Percentiles rank a stretch among this genome's conserved stretches.
Evolutionary conservation across 2,329 filamentous ascomycete species (phyloP).

Genomic region (Boeremia exigua): DNA sequence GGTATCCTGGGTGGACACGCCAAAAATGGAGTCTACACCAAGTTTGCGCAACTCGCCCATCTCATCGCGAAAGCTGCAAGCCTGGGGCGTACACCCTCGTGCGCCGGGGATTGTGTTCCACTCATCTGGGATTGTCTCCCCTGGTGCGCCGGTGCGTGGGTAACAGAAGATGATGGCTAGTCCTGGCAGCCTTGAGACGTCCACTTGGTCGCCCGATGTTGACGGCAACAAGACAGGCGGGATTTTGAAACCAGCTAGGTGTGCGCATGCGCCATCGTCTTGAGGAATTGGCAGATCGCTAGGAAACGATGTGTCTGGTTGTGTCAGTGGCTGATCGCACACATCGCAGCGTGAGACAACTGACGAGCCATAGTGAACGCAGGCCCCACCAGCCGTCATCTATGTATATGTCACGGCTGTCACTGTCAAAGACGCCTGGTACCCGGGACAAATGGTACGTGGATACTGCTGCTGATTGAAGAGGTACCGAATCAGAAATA

Average conservation of each 20-base stretch:
- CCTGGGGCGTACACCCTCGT: conserved; percentile 52
- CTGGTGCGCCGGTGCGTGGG: conserved; percentile 49
- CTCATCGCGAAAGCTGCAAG: conserved; percentile 52
- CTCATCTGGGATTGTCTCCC: conserved; percentile 49
- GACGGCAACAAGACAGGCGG: conserved; percentile 44
- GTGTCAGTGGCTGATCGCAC: conserved; percentile 20
- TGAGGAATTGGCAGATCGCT: conserved; percentile 46
- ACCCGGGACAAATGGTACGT: neutral
- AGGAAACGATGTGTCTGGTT: conserved; percentile 38
- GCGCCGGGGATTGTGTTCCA: conserved; percentile 55
- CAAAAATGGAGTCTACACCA: conserved; percentile 44
- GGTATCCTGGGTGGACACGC: conserved; percentile 50
- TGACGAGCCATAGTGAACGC: conserved; percentile 27
- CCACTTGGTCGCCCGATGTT: conserved; percentile 36
- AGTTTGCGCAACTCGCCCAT: conserved; percentile 22
- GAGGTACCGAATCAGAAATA: neutral
- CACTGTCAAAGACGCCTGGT: neutral
- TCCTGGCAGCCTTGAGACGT: conserved; percentile 45
- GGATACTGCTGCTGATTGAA: neutral
- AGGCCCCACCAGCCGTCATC: conserved; percentile 1
- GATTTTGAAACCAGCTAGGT: conserved; percentile 36
- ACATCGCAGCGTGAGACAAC: conserved; percentile 12
- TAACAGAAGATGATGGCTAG: conserved; percentile 53
- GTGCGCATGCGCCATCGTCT: conserved; percentile 51
- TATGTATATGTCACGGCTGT: conserved; percentile 11